Conservation (phyloP, 352 stramenopile species). For the Poterioochromonas sp. region DNA sequence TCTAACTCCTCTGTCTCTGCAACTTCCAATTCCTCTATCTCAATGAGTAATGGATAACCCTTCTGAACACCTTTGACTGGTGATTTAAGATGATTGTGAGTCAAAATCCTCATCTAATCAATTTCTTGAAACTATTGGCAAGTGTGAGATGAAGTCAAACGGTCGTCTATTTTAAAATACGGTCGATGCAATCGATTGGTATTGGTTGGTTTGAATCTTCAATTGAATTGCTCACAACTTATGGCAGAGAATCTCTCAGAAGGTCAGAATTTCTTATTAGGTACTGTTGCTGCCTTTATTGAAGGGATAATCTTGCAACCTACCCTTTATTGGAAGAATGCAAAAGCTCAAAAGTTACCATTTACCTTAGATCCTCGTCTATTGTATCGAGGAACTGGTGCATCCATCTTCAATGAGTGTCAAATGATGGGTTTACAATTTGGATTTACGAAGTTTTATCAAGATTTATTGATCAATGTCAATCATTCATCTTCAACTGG, state of each 20-base stretch:
- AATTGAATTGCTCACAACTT: too few species aligned
- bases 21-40: conserved; percentile 60
- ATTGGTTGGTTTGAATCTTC: too few species aligned
- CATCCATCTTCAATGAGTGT: conserved; percentile 22
- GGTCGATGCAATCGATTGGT: too few species aligned
- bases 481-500: not conserved
- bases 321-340: conserved; percentile 28
- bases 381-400: conserved; percentile 14
- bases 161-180: too few species aligned
- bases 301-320: conserved; percentile 29
- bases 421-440: conserved; percentile 33
- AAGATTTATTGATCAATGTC: not conserved
- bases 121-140: too few species aligned
- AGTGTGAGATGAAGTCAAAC: too few species aligned
- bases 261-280: conserved; percentile 18
- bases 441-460: conserved; percentile 10
- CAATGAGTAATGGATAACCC: conserved; percentile 77
- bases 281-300: conserved; percentile 13
- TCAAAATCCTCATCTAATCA: conserved; percentile 73
- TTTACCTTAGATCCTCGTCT: conserved; percentile 17
- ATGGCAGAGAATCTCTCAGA: conserved; percentile 16
- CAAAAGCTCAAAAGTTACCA: conserved; percentile 6
- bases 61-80: conserved; percentile 83
- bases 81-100: conserved; percentile 83
- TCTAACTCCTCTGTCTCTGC: conserved; percentile 58